Evolutionary conservation across 257 asterid species (phyloP).

Genomic region (Vinca minor): DNA sequence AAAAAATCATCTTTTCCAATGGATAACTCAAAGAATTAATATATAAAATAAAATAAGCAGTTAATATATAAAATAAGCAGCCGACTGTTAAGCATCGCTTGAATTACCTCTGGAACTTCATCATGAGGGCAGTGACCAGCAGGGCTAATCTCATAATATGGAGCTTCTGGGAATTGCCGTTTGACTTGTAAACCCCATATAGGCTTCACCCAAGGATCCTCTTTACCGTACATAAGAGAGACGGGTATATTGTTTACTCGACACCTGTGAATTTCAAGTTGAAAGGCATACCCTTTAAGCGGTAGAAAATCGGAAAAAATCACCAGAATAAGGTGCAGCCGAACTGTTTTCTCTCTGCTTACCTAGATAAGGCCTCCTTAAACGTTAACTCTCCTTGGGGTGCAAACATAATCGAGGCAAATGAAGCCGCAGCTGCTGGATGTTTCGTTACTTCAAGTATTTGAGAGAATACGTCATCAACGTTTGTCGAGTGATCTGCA

Average conservation of each 20-base stretch:
- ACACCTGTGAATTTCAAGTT: slow-evolving; percentile 42
- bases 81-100: background rate
- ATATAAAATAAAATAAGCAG: background rate
- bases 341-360: background rate
- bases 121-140: slow-evolving; percentile 99
- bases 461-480: slow-evolving; percentile 64
- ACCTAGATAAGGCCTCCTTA: slow-evolving; percentile 66
- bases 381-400: slow-evolving; percentile 66
- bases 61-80: background rate
- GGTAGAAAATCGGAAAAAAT: slow-evolving; percentile 7
- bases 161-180: slow-evolving; percentile 57
- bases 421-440: slow-evolving; percentile 94
- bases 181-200: slow-evolving; percentile 68
- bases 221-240: slow-evolving; percentile 81
- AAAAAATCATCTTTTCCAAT: background rate
- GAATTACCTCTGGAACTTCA: slow-evolving; percentile 88
- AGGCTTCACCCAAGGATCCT: slow-evolving; percentile 96
- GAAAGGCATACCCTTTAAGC: background rate
- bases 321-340: background rate
- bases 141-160: slow-evolving; percentile 84
- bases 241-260: slow-evolving; percentile 47
- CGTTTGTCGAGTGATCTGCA: slow-evolving; percentile 67
- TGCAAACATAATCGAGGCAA: slow-evolving; percentile 86
- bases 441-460: slow-evolving; percentile 71
- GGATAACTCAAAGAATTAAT: no score